phyloP scores from a whole-genome alignment of 2,329 filamentous ascomycete species.

The Fusarium haematococcum region DNA sequence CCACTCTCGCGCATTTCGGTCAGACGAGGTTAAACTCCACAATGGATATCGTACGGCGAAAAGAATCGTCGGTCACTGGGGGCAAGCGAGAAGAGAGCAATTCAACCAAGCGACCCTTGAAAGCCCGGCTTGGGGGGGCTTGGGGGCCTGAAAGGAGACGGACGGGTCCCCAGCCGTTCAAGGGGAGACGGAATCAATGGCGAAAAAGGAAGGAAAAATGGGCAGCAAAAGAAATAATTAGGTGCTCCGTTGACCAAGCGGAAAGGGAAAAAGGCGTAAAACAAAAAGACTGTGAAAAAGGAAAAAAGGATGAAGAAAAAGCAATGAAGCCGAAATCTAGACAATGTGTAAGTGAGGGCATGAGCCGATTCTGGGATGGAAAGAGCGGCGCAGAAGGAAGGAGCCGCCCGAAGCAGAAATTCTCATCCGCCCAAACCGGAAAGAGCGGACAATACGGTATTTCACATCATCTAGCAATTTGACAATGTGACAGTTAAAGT shows the following conservation, averaged over 20 bases:
- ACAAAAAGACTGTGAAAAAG: background rate
- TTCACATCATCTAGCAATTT: background rate
- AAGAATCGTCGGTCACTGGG: background rate
- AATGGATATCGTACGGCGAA: slow-evolving; percentile 19
- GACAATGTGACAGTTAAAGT: background rate
- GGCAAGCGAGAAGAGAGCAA: background rate
- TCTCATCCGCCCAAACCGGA: background rate
- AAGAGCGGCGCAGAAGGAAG: slow-evolving; percentile 9
- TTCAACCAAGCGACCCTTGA: background rate
- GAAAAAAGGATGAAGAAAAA: slow-evolving; percentile 1
- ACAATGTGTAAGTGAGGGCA: slow-evolving; percentile 11
- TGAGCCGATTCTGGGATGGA: background rate
- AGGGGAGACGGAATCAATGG: slow-evolving; percentile 10
- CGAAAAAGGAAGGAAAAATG: slow-evolving; percentile 21
- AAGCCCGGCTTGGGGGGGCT: background rate
- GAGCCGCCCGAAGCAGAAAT: background rate
- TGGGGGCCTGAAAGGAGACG: slow-evolving; percentile 4
- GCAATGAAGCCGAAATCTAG: background rate
- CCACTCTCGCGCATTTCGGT: slow-evolving; percentile 1
- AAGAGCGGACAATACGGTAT: background rate
- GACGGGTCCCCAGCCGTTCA: slow-evolving; percentile 24
- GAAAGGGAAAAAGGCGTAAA: background rate
- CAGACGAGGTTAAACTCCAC: slow-evolving; percentile 30
- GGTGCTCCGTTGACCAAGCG: background rate
- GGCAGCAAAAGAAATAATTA: slow-evolving; percentile 3